Conservation (phyloP, 129 eudicot species). For the Kitagawia praeruptora region DNA sequence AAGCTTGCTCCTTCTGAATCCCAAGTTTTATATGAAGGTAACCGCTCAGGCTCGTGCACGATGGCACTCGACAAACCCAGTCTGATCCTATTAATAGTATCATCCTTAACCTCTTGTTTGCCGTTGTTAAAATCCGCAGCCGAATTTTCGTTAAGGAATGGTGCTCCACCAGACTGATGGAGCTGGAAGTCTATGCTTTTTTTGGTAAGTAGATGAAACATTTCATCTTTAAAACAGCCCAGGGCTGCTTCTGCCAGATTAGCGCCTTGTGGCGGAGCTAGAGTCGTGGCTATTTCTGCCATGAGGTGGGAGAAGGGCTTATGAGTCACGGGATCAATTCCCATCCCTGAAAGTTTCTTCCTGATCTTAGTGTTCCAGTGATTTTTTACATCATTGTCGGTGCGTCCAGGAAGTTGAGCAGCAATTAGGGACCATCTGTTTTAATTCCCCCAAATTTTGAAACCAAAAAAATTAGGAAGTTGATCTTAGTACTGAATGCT, state of each 20-base stretch:
- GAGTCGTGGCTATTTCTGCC: slow-evolving; percentile 81
- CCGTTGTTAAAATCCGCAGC: slow-evolving; percentile 17
- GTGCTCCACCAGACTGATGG: slow-evolving; percentile 32
- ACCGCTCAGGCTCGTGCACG: slow-evolving; percentile 44
- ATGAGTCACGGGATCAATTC: slow-evolving; percentile 94
- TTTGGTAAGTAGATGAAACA: slow-evolving; percentile 89
- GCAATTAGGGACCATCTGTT: slow-evolving; percentile 95
- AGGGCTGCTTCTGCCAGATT: slow-evolving; percentile 91
- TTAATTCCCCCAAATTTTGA: slow-evolving; percentile 1
- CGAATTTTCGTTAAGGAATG: slow-evolving; percentile 8
- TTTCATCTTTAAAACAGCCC: slow-evolving; percentile 94
- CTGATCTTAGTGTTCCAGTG: slow-evolving; percentile 92
- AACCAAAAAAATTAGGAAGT: no score
- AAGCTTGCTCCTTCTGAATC: slow-evolving; percentile 30
- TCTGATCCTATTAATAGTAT: slow-evolving; percentile 59
- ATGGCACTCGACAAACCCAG: slow-evolving; percentile 67
- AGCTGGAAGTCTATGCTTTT: slow-evolving; percentile 65
- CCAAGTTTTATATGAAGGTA: slow-evolving; percentile 46
- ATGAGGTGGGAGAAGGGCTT: slow-evolving; percentile 95
- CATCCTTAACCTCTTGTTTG: slow-evolving; percentile 42
- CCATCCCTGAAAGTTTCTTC: slow-evolving; percentile 97
- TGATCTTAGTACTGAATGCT: not conserved
- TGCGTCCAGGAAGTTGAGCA: slow-evolving; percentile 88
- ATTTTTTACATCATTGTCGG: slow-evolving; percentile 91
- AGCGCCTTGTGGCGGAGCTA: slow-evolving; percentile 89